Evolutionary conservation across 139 green algal genomes (phyloP), one percentile per base, ranked within the genome.

Genomic region (Closterium sp.): DNA sequence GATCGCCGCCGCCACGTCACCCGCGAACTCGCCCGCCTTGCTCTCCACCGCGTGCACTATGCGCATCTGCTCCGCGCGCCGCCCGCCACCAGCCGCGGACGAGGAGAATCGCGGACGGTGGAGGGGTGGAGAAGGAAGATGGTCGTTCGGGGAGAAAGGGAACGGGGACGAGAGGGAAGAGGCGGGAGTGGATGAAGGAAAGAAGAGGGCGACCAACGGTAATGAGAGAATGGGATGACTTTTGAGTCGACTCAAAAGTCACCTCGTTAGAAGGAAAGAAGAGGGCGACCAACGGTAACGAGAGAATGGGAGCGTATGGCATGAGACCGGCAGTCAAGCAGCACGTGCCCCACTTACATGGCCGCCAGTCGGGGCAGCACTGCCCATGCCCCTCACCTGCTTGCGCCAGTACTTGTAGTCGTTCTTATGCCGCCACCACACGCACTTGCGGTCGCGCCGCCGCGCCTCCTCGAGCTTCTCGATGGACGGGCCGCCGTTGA

Each of bases 371-470:
- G 28, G 7, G 10, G 27, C 21, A 87, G 27, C 21, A 3, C n/a
- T 7, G 10, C 21, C 28, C 85, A 27, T 24, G 0, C 85, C n/a
- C 85, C 85, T 34, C 31, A 89, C 87, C 87, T 89, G 87, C 87
- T 89, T 89, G 87, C 87, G 29, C 87, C 87, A 89, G 87, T 89
- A 89, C 87, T 89, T 89, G 87, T 89, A 89, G 87, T 89, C 87
- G 28, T 89, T 89, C 87, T 62, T 89, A 31, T 89, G 28, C 28
- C 87, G 87, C 87, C 87, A 89, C 87, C 87, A 89, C 87, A 89
- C 87, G 29, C 27, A 31, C 87, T 89, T 89, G 31, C 87, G 87
- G 87, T 89, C 87, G 31, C 31, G 32, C 87, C 31, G 29, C 28
- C 87, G 87, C 87, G 28, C 87, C 32, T 89, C 31, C 21, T 89